Base-by-base conservation (phyloP, 257 asterid species). In the Catharanthus roseus region DNA sequence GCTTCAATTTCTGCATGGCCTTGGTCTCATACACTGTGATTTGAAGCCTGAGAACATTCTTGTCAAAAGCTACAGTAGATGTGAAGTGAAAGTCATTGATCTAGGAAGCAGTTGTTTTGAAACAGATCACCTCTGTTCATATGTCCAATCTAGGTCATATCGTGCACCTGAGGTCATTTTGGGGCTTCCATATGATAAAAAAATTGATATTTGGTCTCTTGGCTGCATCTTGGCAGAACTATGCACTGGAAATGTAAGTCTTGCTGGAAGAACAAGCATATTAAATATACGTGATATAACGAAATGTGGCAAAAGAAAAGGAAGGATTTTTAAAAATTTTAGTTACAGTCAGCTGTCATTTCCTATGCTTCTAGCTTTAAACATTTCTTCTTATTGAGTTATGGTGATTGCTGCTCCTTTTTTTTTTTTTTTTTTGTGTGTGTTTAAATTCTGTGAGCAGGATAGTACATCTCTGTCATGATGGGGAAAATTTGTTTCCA, bases 181-280 rank as follows among this genome's bases (percentile, higher is more conserved):
- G 85, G 97, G 98, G 71, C 96, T 89, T 83, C 92, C 96, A 68
- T 93, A 93, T 82, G 96, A 87, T 74, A 89, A 91, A 66, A 91
- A 89, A 89, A 93, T 93, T 4, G 99, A 93, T 79, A 73, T 93
- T 71, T 93, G 99, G 99, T 93, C 99, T 68, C 97, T 93, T 70
- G 98, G 98, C 49, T 93, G 98, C 89, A 93, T 93, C 72, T 82
- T 93, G 86, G 98, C 98, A 31, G 98, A 93, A 82, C 97, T 93
- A 71, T 93, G 98, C 82, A 87, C 97, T 0, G 98, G 98, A 80
- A 90, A 93, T 78, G 98, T 93, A 84, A 87, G 97, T 82, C 78
- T 38, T 78, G 63, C 71, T 70, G 62, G 28, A 23, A 12, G 51
- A 67, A 18, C 55, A 34, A 47, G 67, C 74, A 68, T 33, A 2